A percentile compares a stretch with the other conserved stretches of the same genome.
Conservation (phyloP, 345 rosid genomes). For the Sonneratia alba region DNA sequence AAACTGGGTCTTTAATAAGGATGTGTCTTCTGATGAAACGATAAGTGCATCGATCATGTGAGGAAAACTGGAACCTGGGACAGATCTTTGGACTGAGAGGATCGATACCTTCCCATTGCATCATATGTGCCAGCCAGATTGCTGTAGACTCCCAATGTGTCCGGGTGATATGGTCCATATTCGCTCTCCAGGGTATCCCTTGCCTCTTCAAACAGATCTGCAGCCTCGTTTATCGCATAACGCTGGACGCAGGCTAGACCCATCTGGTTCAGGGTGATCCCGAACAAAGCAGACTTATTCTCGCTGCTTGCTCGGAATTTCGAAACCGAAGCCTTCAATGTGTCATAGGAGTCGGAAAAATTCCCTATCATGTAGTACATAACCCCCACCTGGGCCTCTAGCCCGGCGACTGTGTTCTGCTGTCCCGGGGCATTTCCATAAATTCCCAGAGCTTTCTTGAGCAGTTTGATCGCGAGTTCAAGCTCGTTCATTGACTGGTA, state of each 20-base stretch:
- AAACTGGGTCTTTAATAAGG: too few relatives aligned
- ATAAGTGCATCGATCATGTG: neutral
- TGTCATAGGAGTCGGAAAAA: constrained; percentile 51
- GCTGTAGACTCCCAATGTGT: constrained; percentile 83
- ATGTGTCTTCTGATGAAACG: too few relatives aligned
- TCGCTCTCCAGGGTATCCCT: constrained; percentile 70
- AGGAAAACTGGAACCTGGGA: neutral
- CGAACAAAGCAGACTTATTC: constrained; percentile 67
- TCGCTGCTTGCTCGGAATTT: constrained; percentile 75
- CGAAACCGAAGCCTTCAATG: constrained; percentile 50
- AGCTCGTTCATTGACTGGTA: constrained; percentile 75
- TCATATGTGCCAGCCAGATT: constrained; percentile 95
- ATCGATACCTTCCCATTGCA: constrained; percentile 87
- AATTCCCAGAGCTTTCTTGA: constrained; percentile 57
- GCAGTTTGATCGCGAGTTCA: constrained; percentile 54
- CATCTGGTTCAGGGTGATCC: constrained; percentile 81
- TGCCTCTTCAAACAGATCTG: constrained; percentile 82
- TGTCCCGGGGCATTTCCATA: constrained; percentile 56
- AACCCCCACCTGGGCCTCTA: constrained; percentile 95
- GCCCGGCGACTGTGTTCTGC: constrained; percentile 72
- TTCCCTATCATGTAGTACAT: constrained; percentile 79
- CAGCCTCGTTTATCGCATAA: constrained; percentile 73
- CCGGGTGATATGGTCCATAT: constrained; percentile 81
- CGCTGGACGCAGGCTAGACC: constrained; percentile 79
- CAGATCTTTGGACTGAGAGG: neutral